Conservation (phyloP, 2,329 filamentous ascomycete genomes). For the Colletotrichum limetticola region DNA sequence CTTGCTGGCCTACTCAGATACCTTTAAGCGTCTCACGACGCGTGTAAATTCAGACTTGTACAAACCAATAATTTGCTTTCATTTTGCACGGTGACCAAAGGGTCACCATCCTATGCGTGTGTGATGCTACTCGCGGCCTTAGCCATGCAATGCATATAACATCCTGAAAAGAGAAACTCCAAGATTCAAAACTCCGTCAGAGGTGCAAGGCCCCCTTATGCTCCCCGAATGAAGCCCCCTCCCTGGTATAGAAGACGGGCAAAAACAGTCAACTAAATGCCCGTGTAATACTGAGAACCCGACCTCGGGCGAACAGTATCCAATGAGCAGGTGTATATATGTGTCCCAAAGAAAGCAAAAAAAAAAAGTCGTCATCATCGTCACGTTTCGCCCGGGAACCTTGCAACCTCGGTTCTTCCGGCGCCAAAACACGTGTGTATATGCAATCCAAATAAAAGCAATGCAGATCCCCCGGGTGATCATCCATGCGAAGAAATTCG, state of each 20-base stretch:
- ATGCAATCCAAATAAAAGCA: not conserved
- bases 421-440: not conserved
- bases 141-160: slow-evolving; percentile 21
- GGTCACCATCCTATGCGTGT: not conserved
- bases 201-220: not conserved
- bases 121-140: not conserved
- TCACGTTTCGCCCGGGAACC: not conserved
- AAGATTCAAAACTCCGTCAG: not conserved
- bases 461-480: too few relatives aligned
- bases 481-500: not conserved
- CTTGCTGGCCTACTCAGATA: not conserved
- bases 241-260: not conserved
- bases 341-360: slow-evolving; percentile 3
- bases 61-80: not conserved
- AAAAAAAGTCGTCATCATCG: slow-evolving; percentile 27
- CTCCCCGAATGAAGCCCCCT: not conserved
- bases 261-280: not conserved
- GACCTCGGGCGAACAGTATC: not conserved
- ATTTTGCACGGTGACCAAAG: not conserved
- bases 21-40: not conserved
- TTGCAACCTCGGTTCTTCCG: not conserved
- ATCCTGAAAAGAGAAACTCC: slow-evolving; percentile 2
- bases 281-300: not conserved
- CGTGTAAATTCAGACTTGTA: not conserved
- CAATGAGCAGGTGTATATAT: slow-evolving; percentile 19